A percentile compares a stretch with the other conserved stretches of the same genome.
These are phyloP conservation scores for Saccharomycopsis sp. DNA, from an alignment of 805 yeast species.

Conservation along the genomic window DNA sequence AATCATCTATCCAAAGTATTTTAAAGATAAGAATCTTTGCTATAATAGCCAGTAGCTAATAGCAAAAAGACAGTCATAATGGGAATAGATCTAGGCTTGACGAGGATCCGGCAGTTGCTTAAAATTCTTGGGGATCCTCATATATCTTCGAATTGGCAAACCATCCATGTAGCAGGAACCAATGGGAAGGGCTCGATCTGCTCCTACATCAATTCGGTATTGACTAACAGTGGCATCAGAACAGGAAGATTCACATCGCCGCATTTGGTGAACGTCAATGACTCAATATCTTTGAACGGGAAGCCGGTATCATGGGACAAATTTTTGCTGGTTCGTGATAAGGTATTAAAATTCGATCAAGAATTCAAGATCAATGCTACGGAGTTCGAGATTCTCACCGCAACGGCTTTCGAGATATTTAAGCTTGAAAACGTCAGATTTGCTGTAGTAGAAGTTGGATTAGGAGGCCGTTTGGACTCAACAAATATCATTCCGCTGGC, in stretches of 20 bases:
- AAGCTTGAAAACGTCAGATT: conserved; percentile 49
- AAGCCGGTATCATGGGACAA: conserved; percentile 40
- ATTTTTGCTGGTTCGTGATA: conserved; percentile 40
- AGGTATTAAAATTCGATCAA: conserved; percentile 38
- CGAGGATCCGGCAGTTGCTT: conserved; percentile 43
- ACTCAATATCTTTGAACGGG: conserved; percentile 65
- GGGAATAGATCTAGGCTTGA: conserved; percentile 55
- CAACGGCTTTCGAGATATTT: conserved; percentile 77
- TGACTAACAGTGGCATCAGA: conserved; percentile 22
- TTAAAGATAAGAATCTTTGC: no score
- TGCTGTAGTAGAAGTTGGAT: conserved; percentile 89
- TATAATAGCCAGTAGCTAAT: no score
- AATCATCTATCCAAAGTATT: no score
- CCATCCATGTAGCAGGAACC: conserved; percentile 93
- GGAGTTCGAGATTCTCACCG: conserved; percentile 82
- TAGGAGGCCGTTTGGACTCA: conserved; percentile 87
- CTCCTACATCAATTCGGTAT: conserved; percentile 61
- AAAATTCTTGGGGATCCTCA: conserved; percentile 64
- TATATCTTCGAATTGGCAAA: conserved; percentile 37
- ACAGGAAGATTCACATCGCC: conserved; percentile 90
- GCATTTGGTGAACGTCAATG: conserved; percentile 66
- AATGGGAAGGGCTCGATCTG: conserved; percentile 95
- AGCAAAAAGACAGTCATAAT: no score
- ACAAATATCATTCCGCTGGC: conserved; percentile 57
- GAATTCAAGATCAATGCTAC: conserved; percentile 55